Conservation (phyloP, 1,284 basidiomycete genomes). For the Sphagnurus paluster region DNA sequence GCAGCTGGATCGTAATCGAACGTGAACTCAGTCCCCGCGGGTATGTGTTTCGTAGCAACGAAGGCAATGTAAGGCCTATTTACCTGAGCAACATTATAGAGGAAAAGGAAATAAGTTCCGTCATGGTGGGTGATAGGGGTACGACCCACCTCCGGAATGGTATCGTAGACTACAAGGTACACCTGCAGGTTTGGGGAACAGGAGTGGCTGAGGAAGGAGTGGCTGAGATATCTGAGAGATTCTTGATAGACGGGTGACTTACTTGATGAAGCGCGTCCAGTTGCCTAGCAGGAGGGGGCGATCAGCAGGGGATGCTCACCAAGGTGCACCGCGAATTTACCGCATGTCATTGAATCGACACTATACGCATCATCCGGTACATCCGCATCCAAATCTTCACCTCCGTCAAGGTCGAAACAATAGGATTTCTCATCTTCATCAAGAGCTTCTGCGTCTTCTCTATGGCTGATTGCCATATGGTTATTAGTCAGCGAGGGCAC, state of each 20-base stretch:
- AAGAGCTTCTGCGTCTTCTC: conserved; percentile 36
- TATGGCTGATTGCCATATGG: too few species aligned
- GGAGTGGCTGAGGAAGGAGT: conserved; percentile 49
- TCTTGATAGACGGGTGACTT: conserved; percentile 20
- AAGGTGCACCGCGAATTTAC: too few species aligned
- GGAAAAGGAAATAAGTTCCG: background rate
- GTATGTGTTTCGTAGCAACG: conserved; percentile 48
- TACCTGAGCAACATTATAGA: conserved; percentile 32
- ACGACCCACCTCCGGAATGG: conserved; percentile 49
- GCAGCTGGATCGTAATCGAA: conserved; percentile 61
- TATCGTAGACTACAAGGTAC: conserved; percentile 61
- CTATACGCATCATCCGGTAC: conserved; percentile 33
- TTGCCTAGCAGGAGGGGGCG: conserved; percentile 45
- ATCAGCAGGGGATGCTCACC: too few species aligned
- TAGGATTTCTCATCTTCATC: conserved; percentile 34
- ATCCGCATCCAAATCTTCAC: conserved; percentile 38
- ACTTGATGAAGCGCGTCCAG: conserved; percentile 76
- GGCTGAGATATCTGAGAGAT: conserved; percentile 1
- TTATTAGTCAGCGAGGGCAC: too few species aligned
- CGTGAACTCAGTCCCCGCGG: conserved; percentile 53
- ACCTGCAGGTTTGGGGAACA: conserved; percentile 59
- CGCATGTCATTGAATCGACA: conserved; percentile 49
- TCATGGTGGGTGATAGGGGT: background rate
- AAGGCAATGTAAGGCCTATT: conserved; percentile 64
- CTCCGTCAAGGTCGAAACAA: conserved; percentile 60